Evolutionary conservation across 371 early-diverging fungal genomes (phyloP).

Genomic region (Blakeslea trispora): DNA sequence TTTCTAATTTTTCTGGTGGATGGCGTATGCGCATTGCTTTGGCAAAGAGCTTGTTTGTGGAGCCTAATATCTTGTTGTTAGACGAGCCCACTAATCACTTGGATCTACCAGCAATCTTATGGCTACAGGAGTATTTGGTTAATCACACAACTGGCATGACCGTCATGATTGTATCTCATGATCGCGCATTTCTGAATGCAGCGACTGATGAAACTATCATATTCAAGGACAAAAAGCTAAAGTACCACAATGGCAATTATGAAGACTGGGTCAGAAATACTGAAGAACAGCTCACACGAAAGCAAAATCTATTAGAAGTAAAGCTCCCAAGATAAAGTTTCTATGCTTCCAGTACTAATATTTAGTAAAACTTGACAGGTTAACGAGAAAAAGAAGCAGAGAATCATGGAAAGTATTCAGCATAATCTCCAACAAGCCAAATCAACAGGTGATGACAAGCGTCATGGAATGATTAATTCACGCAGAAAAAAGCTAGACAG

Average conservation of each 20-base stretch:
- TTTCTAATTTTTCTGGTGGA: slow-evolving; percentile 79
- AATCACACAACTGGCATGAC: slow-evolving; percentile 57
- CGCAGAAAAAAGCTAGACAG: slow-evolving; percentile 70
- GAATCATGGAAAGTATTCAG: slow-evolving; percentile 63
- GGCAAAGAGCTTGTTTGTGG: slow-evolving; percentile 77
- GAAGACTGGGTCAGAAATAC: slow-evolving; percentile 66
- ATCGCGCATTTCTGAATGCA: slow-evolving; percentile 73
- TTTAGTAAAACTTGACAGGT: slow-evolving; percentile 32
- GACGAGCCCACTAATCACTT: slow-evolving; percentile 91
- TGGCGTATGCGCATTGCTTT: slow-evolving; percentile 89
- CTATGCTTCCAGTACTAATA: too few species aligned
- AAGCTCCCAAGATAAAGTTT: neutral
- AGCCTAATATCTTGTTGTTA: slow-evolving; percentile 80
- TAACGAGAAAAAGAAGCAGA: slow-evolving; percentile 61
- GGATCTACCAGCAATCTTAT: slow-evolving; percentile 78
- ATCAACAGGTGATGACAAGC: slow-evolving; percentile 76
- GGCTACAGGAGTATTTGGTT: slow-evolving; percentile 75
- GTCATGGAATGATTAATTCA: slow-evolving; percentile 68
- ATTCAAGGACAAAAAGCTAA: slow-evolving; percentile 61
- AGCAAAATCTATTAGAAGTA: slow-evolving; percentile 53
- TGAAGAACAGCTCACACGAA: slow-evolving; percentile 63
- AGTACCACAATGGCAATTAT: slow-evolving; percentile 76
- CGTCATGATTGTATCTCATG: slow-evolving; percentile 80
- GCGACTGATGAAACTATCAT: slow-evolving; percentile 75
- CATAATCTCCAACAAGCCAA: slow-evolving; percentile 69